Conservation (phyloP, 805 yeast genomes). For the Barnettozyma wickerhamii region DNA sequence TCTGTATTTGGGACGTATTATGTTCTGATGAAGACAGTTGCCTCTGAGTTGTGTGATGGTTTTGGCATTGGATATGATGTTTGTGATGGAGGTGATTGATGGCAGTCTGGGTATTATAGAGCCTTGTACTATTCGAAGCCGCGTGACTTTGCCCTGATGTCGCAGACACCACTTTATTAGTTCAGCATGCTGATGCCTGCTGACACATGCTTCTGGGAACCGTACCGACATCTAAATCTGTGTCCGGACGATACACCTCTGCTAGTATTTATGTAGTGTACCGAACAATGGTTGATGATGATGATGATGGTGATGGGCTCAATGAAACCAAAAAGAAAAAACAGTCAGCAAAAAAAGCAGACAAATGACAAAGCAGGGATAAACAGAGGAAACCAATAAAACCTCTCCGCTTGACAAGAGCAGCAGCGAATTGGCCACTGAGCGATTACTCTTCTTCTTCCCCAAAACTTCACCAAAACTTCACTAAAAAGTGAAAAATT, state of each 20-base stretch:
- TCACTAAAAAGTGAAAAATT: conserved; percentile 5
- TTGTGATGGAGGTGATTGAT: not conserved
- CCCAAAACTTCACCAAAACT: too few species aligned
- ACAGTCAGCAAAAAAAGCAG: too few species aligned
- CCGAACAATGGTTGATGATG: not conserved
- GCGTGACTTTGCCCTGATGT: conserved; percentile 2
- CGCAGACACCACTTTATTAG: conserved; percentile 8
- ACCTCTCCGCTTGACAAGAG: not conserved
- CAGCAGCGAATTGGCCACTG: not conserved
- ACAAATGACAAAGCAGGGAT: too few species aligned
- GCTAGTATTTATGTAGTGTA: not conserved
- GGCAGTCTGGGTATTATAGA: conserved; percentile 4
- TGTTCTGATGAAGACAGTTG: not conserved
- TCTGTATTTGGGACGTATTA: not conserved
- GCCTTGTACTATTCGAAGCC: conserved; percentile 1
- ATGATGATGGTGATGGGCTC: too few species aligned
- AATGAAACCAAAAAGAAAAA: too few species aligned
- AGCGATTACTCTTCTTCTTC: not conserved
- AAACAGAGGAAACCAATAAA: too few species aligned
- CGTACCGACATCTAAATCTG: conserved; percentile 5
- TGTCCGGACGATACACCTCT: not conserved
- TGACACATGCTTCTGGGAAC: conserved; percentile 4
- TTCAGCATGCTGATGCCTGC: conserved; percentile 10
- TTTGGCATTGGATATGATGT: not conserved
- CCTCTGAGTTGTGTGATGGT: not conserved